Evolutionary conservation across 306 rosid genomes (phyloP), one percentile per base, ranked within the genome.

Genomic region (Crataegus laevigata): DNA sequence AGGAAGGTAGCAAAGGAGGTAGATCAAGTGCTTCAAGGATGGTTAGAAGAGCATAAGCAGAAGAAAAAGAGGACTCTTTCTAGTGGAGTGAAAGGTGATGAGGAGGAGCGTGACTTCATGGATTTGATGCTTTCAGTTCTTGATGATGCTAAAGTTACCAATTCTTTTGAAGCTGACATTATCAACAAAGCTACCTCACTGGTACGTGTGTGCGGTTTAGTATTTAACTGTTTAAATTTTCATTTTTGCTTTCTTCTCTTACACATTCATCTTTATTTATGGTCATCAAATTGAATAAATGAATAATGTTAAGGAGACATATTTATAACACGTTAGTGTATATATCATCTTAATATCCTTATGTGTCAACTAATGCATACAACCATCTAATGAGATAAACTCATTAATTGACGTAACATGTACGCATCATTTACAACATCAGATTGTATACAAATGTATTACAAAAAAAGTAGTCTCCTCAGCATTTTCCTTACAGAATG

Each of bases 41-140:
- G 79, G 83, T 45, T 69, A 1, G 68, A 75, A 28, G 76, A 80
- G 74, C 83, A 80, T 47, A 61, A 68, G 70, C 80, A 80, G 38
- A 61, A 68, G 70, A 30, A 17, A 22, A 68, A 22, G 47, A 61
- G 43, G 43, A 9, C 43, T 38, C 3, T 18, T 57, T 40, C 14
- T 1, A 5, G 3, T 7, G 12, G 13, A 2, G 52, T 22, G 55
- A 50, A 50, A 12, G 74, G 1, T 3, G 43, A 30, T 30, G 24
- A 66, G 17, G 50, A 10, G 17, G 74, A 22, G 3, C 38, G 18
- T 28, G 80, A 80, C 10, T 69, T 80, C 50, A 69, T 75, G 76
- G 66, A 66, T 5, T 66, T 63, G 26, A 68, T 80, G 83, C 66
- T 80, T 50, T 80, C 80, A 1, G 28, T 24, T 26, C 71, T 69